Evolutionary conservation across 192 early-diverging fungal species (phyloP).

Genomic region (Gigaspora rosea): DNA sequence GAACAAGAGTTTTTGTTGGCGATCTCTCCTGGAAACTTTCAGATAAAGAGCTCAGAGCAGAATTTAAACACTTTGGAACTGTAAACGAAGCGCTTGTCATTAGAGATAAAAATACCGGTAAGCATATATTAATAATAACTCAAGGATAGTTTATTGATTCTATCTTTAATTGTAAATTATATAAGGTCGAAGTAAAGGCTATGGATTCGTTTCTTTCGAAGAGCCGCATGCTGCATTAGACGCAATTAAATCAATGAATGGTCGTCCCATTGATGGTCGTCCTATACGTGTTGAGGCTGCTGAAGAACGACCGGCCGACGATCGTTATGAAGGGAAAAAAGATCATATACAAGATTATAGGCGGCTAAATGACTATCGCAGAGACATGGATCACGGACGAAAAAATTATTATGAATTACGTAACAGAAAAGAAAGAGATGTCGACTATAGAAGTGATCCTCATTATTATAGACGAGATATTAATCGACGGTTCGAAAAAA

Average conservation of each 20-base stretch:
- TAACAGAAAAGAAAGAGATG: background rate
- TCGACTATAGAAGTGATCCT: background rate
- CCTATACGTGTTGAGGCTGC: background rate
- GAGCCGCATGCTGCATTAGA: background rate
- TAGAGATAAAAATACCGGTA: slow-evolving; percentile 1
- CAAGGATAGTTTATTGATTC: background rate
- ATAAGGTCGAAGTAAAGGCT: background rate
- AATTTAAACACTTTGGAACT: background rate
- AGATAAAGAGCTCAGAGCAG: background rate
- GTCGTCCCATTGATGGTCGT: background rate
- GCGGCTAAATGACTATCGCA: background rate
- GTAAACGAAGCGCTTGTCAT: background rate
- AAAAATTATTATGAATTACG: background rate
- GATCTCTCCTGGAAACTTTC: slow-evolving; percentile 1
- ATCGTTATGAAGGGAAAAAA: background rate
- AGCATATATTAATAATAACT: background rate
- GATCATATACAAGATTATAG: background rate
- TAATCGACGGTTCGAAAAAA: background rate
- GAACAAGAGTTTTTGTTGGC: background rate
- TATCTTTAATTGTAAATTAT: background rate
- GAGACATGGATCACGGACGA: background rate
- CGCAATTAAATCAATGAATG: background rate
- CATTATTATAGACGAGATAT: background rate
- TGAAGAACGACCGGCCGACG: background rate
- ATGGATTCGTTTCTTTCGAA: background rate